These are phyloP conservation scores for Aspergillus sp. DNA, from an alignment of 2,329 filamentous ascomycete species.

Conservation along the genomic window DNA sequence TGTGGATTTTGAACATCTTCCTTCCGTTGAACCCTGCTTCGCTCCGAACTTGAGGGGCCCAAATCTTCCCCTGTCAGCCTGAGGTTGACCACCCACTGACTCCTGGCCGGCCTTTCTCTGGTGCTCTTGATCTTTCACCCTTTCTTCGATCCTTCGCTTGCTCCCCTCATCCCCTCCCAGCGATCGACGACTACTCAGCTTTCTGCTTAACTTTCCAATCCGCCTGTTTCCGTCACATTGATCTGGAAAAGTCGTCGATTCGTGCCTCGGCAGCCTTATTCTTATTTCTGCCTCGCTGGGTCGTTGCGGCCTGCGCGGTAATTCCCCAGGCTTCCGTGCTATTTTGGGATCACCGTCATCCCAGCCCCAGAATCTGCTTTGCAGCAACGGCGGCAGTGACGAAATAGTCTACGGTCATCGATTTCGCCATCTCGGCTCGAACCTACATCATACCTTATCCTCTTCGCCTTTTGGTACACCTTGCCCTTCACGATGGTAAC, in stretches of 20 bases:
- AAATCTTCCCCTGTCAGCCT: slow-evolving; percentile 17
- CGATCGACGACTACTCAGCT: slow-evolving; percentile 11
- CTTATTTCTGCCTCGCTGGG: slow-evolving; percentile 14
- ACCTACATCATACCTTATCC: slow-evolving; percentile 8
- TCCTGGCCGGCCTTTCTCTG: neutral
- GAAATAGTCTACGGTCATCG: slow-evolving; percentile 23
- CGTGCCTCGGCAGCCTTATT: slow-evolving; percentile 4
- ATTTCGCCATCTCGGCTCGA: slow-evolving; percentile 20
- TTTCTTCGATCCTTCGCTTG: slow-evolving; percentile 15
- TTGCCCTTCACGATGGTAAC: slow-evolving; percentile 38
- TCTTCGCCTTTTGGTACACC: neutral
- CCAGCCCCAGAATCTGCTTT: slow-evolving; percentile 38
- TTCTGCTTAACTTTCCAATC: slow-evolving; percentile 2
- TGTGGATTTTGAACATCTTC: slow-evolving; percentile 6
- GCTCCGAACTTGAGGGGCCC: slow-evolving; percentile 9
- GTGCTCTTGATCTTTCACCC: slow-evolving; percentile 14
- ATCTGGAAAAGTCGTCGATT: neutral
- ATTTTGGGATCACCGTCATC: slow-evolving; percentile 34
- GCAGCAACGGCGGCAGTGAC: slow-evolving; percentile 38
- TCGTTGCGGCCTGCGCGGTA: slow-evolving; percentile 26
- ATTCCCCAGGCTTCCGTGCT: slow-evolving; percentile 30
- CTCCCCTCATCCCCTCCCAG: slow-evolving; percentile 15
- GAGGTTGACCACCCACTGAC: slow-evolving; percentile 7
- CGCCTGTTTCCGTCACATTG: slow-evolving; percentile 4
- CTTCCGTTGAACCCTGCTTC: slow-evolving; percentile 5